Evolutionary conservation across 164 flowering plant species (phyloP).

Genomic region (Santalum album): DNA sequence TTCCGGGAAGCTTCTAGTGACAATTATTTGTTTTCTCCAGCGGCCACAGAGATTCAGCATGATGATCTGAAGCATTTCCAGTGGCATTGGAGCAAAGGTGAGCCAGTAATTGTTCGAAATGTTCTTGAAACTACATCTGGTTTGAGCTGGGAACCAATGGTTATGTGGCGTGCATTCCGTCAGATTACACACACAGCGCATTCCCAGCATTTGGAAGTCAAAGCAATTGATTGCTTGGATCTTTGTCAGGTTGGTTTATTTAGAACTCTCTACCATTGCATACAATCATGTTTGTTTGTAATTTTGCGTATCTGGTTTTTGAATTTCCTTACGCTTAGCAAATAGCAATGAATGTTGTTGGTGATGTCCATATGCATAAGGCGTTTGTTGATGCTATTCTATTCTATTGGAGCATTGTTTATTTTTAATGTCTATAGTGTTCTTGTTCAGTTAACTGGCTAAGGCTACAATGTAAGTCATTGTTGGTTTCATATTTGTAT

Average conservation of each 20-base stretch:
- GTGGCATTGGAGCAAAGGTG: constrained; percentile 70
- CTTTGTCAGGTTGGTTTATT: constrained; percentile 55
- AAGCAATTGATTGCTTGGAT: constrained; percentile 64
- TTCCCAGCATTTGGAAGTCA: constrained; percentile 27
- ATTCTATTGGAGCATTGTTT: too few relatives aligned
- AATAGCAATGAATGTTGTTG: too few relatives aligned
- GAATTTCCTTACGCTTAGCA: too few relatives aligned
- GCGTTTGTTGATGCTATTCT: too few relatives aligned
- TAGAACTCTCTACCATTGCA: background rate
- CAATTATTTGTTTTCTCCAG: constrained; percentile 67
- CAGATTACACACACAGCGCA: constrained; percentile 31
- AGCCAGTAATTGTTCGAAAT: constrained; percentile 78
- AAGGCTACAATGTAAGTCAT: too few relatives aligned
- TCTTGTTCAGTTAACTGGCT: too few relatives aligned
- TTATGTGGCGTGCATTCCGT: constrained; percentile 91
- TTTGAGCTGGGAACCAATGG: constrained; percentile 98
- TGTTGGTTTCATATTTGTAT: too few relatives aligned
- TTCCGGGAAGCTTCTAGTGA: constrained; percentile 46
- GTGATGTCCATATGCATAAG: too few relatives aligned
- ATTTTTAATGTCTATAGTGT: too few relatives aligned
- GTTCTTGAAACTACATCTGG: constrained; percentile 62
- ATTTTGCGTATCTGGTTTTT: too few relatives aligned
- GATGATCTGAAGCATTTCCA: constrained; percentile 75
- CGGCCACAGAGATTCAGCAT: constrained; percentile 32
- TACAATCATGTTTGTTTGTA: too few relatives aligned